Evolutionary conservation across 2,329 filamentous ascomycete genomes (phyloP), one percentile per base, ranked within the genome.

Genomic region (Claviceps sp.): DNA sequence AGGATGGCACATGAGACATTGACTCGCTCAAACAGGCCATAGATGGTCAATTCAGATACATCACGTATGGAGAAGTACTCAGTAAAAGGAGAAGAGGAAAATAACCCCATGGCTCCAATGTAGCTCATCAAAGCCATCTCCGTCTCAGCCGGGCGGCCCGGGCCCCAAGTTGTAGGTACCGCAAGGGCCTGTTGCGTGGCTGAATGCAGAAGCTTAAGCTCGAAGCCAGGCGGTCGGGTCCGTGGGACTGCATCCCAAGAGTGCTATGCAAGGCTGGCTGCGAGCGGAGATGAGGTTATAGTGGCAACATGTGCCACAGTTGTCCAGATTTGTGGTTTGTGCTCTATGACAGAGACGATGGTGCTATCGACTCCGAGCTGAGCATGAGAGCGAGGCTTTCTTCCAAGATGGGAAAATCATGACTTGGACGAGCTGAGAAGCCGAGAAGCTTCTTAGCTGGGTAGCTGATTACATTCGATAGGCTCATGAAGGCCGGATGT

Each of bases 1-100:
- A 48, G 40, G 41, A 37, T 37, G 41, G n/a, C 47, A 48, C 6
- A 26, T 52, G 51, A 52, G 41, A 52, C 51, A 52, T 45, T 38
- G n/a, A 46, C 24, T 42, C 4, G 30, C 51, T 30, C 20, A 30
- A 47, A 38, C 16, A 47, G 46, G 46, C 46, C 37, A 38, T 47
- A 38, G 18, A 47, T 5, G 16, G 34, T 22, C 18, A 13, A 38
- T 47, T 37, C n/a, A 37, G 5, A 43, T 24, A 24, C 16, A n/a
- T 14, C 8, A 5, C 22, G 16, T 47, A 37, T 11, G 30, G n/a
- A 47, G 46, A 30, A 37, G 30, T 22, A 6, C 2, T 14, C 3
- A 6, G 38, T 16, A 30, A 20, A 50, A 50, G 24, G 26, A 26
- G 18, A 46, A 49, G 20, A 30, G 42, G 16, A 30, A 46, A 46